Evolutionary conservation across 2,329 filamentous ascomycete genomes (phyloP), one percentile per base, ranked within the genome.

Genomic region (Colletotrichum navitas): DNA sequence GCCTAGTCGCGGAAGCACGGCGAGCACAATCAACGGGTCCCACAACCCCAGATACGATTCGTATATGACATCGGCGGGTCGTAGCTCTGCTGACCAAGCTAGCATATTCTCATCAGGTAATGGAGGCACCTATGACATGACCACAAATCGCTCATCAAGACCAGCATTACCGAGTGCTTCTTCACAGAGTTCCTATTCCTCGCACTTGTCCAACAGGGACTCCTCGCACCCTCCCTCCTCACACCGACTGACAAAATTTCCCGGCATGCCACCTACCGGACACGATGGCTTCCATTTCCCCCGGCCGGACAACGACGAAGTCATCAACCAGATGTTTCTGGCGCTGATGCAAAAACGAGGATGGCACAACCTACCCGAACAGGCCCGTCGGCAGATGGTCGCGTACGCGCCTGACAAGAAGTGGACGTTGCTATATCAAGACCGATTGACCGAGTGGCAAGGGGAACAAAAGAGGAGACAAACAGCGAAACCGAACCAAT

Each of bases 341-440:
- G 92, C 94, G 63, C 85, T 99, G 75, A 98, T 99, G 96, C 93
- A 97, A 78, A 98, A 98, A 83, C 90, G 96, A 83, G 96, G 95
- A 75, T 98, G 95, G 94, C 96, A 97, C 83, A 97, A 97, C 81
- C 85, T 99, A 74, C 96, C 96, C 6, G 96, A 99, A 79, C 94
- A 97, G 83, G 96, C 96, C 39, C 90, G 93, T 76, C 89, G 95
- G 73, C 96, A 98, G 84, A 98, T 99, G 95, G 89, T 96, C 83
- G 94, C 94, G 47, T 98, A 99, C 80, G 94, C 95, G 18, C 89
- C 96, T 11, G 90, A 91, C 74, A 98, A 98, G 86, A 99, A 98
- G 83, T 99, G 96, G 96, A 98, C 94, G 1, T 85, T 99, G 71
- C 93, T 99, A 63, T 93, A 98, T 80, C 95, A 99, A 82, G 96